A percentile compares a stretch with the other conserved stretches of the same genome.
Evolutionary conservation across 345 rosid species (phyloP).

Genomic region (Aurinia saxatilis): DNA sequence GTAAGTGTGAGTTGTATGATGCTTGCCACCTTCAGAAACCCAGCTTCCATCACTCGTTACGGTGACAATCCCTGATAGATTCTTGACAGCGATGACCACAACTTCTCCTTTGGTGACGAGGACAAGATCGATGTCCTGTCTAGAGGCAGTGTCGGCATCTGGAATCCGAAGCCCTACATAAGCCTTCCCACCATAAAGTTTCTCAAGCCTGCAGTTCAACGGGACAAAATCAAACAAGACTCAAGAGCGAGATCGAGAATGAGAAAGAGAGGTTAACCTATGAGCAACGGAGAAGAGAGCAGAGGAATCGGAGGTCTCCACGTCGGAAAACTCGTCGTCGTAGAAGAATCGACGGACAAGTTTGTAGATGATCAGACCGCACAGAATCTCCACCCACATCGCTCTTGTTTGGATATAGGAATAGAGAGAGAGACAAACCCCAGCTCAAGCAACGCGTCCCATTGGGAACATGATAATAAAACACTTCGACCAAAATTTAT

Average conservation of each 20-base stretch:
- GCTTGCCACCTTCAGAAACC: conserved; percentile 49
- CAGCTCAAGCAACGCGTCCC: neutral
- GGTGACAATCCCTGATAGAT: conserved; percentile 61
- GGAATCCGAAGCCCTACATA: conserved; percentile 89
- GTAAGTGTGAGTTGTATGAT: conserved; percentile 34
- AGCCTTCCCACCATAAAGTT: conserved; percentile 77
- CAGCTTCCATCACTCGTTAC: conserved; percentile 68
- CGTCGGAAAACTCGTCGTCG: conserved; percentile 47
- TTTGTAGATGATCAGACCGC: conserved; percentile 56
- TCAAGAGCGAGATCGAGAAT: neutral
- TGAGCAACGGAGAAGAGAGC: conserved; percentile 71
- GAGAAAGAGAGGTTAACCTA: conserved; percentile 28
- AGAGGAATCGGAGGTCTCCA: conserved; percentile 51
- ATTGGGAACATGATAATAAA: too few relatives aligned
- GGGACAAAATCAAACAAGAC: neutral
- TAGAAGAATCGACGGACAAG: conserved; percentile 43
- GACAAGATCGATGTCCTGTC: conserved; percentile 62
- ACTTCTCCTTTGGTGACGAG: conserved; percentile 63
- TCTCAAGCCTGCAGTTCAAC: conserved; percentile 51
- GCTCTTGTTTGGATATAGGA: neutral
- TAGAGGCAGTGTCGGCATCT: conserved; percentile 72
- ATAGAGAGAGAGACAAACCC: neutral
- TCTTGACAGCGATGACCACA: conserved; percentile 66
- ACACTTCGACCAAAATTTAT: too few relatives aligned
- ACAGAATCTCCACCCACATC: conserved; percentile 86